Evolutionary conservation across 2,329 filamentous ascomycete genomes (phyloP).

Genomic region (Paradendryphiella salina): DNA sequence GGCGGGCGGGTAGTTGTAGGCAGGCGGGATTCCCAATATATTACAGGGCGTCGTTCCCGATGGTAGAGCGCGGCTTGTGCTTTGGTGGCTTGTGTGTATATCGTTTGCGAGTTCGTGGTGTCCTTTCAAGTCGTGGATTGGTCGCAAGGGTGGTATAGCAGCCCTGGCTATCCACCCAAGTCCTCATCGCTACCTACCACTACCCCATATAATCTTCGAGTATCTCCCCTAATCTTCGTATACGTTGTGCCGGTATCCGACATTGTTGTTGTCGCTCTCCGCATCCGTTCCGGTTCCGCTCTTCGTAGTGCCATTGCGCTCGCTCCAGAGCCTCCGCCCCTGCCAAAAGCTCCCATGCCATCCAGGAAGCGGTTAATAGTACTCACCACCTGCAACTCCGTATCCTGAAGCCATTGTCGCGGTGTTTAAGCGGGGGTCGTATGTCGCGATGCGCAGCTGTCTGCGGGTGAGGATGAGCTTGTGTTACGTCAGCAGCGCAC

Average conservation of each 20-base stretch:
- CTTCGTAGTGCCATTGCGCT: conserved; percentile 28
- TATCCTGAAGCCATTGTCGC: conserved; percentile 77
- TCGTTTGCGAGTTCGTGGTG: background rate
- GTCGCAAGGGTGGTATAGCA: background rate
- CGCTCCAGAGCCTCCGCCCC: conserved; percentile 9
- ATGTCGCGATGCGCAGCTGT: conserved; percentile 6
- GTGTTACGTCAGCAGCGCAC: conserved; percentile 15
- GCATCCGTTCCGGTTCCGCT: conserved; percentile 10
- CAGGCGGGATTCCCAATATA: background rate
- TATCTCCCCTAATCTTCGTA: fast-evolving
- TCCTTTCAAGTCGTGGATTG: background rate
- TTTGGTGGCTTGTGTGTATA: background rate
- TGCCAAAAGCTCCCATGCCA: conserved; percentile 7
- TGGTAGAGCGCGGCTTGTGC: background rate
- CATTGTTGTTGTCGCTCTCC: conserved; percentile 4
- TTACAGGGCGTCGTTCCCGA: fast-evolving
- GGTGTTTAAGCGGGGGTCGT: conserved; percentile 37
- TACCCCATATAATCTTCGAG: fast-evolving
- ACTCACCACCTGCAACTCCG: conserved; percentile 77
- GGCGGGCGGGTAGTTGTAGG: too few species aligned
- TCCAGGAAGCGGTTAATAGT: background rate
- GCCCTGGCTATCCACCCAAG: background rate
- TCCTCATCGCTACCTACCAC: too few species aligned
- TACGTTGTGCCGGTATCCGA: background rate
- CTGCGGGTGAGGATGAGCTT: conserved; percentile 14